Conservation (phyloP, 108 stramenopile genomes). For the Poteriospumella lacustris region DNA sequence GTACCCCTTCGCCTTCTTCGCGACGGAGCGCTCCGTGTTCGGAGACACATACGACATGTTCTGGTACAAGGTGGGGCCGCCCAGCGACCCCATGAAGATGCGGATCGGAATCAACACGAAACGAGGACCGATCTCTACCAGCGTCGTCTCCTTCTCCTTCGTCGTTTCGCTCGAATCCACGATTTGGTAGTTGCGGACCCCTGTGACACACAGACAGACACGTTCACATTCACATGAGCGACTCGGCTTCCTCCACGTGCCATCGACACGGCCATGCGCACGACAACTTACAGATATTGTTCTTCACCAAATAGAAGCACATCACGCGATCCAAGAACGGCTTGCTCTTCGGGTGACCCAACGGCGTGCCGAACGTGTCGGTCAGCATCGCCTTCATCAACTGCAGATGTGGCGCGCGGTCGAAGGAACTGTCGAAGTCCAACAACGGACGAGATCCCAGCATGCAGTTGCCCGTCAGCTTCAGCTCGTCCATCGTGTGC, state of each 20-base stretch:
- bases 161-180: slow-evolving; percentile 65
- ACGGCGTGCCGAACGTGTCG: slow-evolving; percentile 88
- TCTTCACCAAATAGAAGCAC: slow-evolving; percentile 25
- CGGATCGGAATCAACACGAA: slow-evolving; percentile 95
- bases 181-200: slow-evolving; percentile 97
- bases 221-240: no score
- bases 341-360: slow-evolving; percentile 96
- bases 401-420: slow-evolving; percentile 58
- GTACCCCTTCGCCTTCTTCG: slow-evolving; percentile 70
- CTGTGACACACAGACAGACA: no score
- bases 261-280: no score
- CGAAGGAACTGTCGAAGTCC: slow-evolving; percentile 81
- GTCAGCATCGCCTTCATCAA: slow-evolving; percentile 84
- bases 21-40: slow-evolving; percentile 68
- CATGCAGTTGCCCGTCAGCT: slow-evolving; percentile 89
- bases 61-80: slow-evolving; percentile 85
- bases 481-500: slow-evolving; percentile 99
- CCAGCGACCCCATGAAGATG: slow-evolving; percentile 90
- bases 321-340: slow-evolving; percentile 96
- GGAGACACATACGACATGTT: slow-evolving; percentile 84
- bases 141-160: slow-evolving; percentile 70
- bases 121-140: slow-evolving; percentile 98
- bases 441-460: slow-evolving; percentile 84
- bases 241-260: no score
- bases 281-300: slow-evolving; percentile 24